phyloP scores from a whole-genome alignment of 768 basidiomycete genomes.

The Gymnopilus dilepis region DNA sequence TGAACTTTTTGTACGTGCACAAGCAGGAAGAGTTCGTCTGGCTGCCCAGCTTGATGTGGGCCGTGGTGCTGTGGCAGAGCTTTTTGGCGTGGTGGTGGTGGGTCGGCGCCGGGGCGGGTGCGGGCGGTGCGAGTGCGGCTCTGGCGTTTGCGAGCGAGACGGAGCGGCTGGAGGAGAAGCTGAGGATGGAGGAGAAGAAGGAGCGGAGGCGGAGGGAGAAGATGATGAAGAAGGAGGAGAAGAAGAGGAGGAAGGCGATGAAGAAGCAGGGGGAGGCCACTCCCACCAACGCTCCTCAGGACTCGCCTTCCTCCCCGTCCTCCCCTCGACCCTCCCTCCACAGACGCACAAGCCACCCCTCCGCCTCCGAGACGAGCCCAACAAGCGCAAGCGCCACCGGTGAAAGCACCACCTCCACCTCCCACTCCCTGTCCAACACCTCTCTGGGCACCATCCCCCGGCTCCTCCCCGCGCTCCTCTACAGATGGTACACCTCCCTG shows the following conservation, averaged over 20 bases:
- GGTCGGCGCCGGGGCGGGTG: slow-evolving; percentile 90
- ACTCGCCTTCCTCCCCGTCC: neutral
- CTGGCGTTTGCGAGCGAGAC: slow-evolving; percentile 44
- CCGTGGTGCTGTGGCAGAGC: slow-evolving; percentile 95
- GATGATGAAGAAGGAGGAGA: slow-evolving; percentile 54
- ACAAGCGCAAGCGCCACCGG: too few relatives aligned
- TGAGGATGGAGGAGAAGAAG: slow-evolving; percentile 57
- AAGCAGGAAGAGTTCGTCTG: slow-evolving; percentile 86
- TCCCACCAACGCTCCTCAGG: too few relatives aligned
- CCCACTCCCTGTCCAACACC: slow-evolving; percentile 12
- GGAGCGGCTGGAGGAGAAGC: slow-evolving; percentile 67
- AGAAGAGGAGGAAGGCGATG: slow-evolving; percentile 50
- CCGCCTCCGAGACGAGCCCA: neutral
- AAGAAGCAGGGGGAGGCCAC: too few relatives aligned
- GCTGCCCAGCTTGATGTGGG: slow-evolving; percentile 90
- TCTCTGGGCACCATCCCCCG: slow-evolving; percentile 38
- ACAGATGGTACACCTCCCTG: slow-evolving; percentile 62
- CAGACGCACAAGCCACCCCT: neutral
- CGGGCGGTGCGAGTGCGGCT: slow-evolving; percentile 52
- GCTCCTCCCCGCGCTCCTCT: slow-evolving; percentile 46
- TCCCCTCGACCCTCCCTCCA: neutral
- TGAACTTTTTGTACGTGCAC: slow-evolving; percentile 89
- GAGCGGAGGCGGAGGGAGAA: slow-evolving; percentile 51
- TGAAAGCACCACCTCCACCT: slow-evolving; percentile 16
- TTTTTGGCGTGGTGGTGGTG: slow-evolving; percentile 99